Conservation (phyloP, 2,329 filamentous ascomycete species). For the Didymella pinodella region DNA sequence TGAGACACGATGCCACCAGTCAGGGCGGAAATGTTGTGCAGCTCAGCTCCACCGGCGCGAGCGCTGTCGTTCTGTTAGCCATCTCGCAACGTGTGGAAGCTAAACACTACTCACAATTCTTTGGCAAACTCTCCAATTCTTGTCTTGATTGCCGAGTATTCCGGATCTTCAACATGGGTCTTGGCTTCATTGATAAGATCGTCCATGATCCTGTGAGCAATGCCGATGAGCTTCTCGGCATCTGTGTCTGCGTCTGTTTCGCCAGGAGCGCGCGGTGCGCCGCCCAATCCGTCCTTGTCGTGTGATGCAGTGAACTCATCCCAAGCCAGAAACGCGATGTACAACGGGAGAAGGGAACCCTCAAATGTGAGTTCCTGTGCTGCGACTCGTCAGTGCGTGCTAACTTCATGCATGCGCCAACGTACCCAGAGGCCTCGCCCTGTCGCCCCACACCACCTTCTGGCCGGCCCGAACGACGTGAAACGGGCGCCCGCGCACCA, state of each 20-base stretch:
- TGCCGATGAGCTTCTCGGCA: conserved; percentile 53
- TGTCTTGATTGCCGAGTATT: conserved; percentile 50
- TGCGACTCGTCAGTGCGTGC: conserved; percentile 27
- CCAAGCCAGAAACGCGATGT: conserved; percentile 61
- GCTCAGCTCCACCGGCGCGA: conserved; percentile 80
- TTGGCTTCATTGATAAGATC: conserved; percentile 54
- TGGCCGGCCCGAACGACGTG: conserved; percentile 57
- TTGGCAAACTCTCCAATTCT: conserved; percentile 49
- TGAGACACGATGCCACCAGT: conserved; percentile 95
- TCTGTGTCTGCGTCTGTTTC: conserved; percentile 42
- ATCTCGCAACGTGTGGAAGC: neutral
- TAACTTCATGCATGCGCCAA: neutral
- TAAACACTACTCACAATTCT: conserved; percentile 56
- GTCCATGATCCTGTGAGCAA: conserved; percentile 54
- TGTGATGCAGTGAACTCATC: conserved; percentile 57
- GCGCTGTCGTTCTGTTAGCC: conserved; percentile 54
- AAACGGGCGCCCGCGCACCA: conserved; percentile 72
- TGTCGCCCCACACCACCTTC: conserved; percentile 55
- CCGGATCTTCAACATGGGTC: conserved; percentile 52
- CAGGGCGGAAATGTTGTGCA: conserved; percentile 90
- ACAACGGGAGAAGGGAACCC: conserved; percentile 57
- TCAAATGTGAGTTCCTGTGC: conserved; percentile 53
- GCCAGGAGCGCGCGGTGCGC: conserved; percentile 50
- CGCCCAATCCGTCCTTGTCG: conserved; percentile 43
- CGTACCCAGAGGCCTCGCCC: conserved; percentile 64